Conservation (phyloP, 2,329 filamentous ascomycete species). For the Akanthomyces uredinophilus region DNA sequence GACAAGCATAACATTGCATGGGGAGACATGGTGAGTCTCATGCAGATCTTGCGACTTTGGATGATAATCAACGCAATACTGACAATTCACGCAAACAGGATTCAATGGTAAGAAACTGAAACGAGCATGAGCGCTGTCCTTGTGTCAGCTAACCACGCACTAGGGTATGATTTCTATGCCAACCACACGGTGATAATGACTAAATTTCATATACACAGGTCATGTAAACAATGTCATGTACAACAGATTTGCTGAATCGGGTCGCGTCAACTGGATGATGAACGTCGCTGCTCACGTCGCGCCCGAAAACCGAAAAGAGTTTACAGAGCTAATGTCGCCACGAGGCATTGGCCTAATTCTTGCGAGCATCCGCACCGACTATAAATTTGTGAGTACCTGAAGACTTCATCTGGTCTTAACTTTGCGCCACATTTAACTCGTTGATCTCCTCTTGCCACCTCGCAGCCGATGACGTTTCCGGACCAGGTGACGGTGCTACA, state of each 20-base stretch:
- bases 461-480: slow-evolving; percentile 74
- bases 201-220: slow-evolving; percentile 17
- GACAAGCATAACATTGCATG: slow-evolving; percentile 66
- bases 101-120: slow-evolving; percentile 43
- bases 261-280: slow-evolving; percentile 70
- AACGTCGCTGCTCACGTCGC: slow-evolving; percentile 63
- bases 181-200: not conserved
- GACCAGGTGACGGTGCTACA: slow-evolving; percentile 81
- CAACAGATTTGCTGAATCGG: slow-evolving; percentile 76
- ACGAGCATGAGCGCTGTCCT: not conserved
- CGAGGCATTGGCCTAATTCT: slow-evolving; percentile 68
- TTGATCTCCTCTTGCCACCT: not conserved
- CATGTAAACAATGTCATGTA: slow-evolving; percentile 89
- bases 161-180: not conserved
- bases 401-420: too few relatives aligned
- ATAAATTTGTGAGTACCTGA: slow-evolving; percentile 67
- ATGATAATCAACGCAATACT: not conserved
- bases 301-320: slow-evolving; percentile 54
- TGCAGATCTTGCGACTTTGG: too few relatives aligned
- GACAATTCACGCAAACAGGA: slow-evolving; percentile 30
- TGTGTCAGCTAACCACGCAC: not conserved
- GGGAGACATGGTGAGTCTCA: slow-evolving; percentile 69
- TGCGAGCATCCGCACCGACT: slow-evolving; percentile 73
- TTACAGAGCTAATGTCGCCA: slow-evolving; percentile 65
- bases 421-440: not conserved